Base-by-base conservation (phyloP, 1,139 yeast genomes). In the Hanseniaspora uvarum region DNA sequence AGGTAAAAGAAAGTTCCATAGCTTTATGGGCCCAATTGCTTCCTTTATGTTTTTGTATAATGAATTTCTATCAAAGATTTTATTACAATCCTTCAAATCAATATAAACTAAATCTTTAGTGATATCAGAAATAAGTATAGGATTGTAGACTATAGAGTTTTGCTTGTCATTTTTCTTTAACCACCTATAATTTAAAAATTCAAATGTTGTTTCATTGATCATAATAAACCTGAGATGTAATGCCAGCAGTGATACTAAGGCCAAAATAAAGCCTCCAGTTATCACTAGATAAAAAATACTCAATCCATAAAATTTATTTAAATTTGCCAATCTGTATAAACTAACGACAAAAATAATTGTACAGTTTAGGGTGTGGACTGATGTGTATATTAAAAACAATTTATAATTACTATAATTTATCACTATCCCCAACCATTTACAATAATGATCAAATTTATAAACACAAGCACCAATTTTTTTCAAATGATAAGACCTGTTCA, bases 361-460 rank as follows among this genome's bases (percentile, higher is more conserved):
- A 64, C 14, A 74, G 31, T 68, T 67, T 0, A 61, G 18, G 36
- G 68, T 61, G 45, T 72, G 69, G 65, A 70, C 69, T 7, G 70
- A 49, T 41, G 74, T 61, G 59, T 74, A 80, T 57, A 75, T 76
- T n/a, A 78, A 54, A 58, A 83, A 83, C 19, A 68, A 65, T 37
- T 71, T 57, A 61, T 78, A 79, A 63, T 83, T 83, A 43, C 65
- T 61, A 55, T 73, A 72, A 0, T 86, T 88, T 28, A 83, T 72
- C 2, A 75, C 74, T 0, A 71, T 63, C 0, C 87, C 87, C 4
- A 83, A 65, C 79, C 82, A 81, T 2, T 77, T 59, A 63, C 92
- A 83, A 60, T 72, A 79, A 63, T 83, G 92, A 62, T 83, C 92
- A 62, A 79, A 78, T 56, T 75, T 70, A 1, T 80, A 75, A 0